These are phyloP conservation scores for Citrus medica DNA, from an alignment of 345 rosid genomes.

Conservation along the genomic window DNA sequence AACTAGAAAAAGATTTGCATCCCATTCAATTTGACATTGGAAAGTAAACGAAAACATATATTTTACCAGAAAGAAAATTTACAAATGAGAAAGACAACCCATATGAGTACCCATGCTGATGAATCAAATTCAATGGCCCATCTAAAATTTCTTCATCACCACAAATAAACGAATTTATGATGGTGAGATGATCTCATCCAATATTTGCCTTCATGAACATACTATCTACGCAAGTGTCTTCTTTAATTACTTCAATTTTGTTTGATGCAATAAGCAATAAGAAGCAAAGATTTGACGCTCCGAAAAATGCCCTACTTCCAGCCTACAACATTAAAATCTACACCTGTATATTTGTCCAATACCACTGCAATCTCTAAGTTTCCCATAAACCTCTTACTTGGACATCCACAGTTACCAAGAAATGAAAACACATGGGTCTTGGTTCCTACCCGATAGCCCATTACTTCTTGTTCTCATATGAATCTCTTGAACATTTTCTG, in stretches of 20 bases:
- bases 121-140: constrained; percentile 30
- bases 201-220: constrained; percentile 10
- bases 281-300: constrained; percentile 31
- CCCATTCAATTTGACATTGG: background rate
- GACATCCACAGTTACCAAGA: constrained; percentile 37
- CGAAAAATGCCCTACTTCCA: constrained; percentile 20
- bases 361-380: constrained; percentile 20
- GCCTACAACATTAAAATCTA: constrained; percentile 35
- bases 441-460: constrained; percentile 26
- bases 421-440: constrained; percentile 27
- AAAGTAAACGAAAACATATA: background rate
- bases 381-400: constrained; percentile 24
- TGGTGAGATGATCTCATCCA: background rate
- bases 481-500: background rate
- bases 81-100: constrained; percentile 26
- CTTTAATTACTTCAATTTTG: constrained; percentile 2
- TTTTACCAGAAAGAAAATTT: background rate
- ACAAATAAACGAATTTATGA: constrained; percentile 11
- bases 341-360: constrained; percentile 28
- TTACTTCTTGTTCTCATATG: constrained; percentile 25
- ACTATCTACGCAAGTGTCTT: constrained; percentile 14
- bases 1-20: constrained; percentile 3
- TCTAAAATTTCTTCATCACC: constrained; percentile 23
- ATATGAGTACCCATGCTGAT: constrained; percentile 40
- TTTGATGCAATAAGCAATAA: constrained; percentile 8